phyloP scores from a whole-genome alignment of 2,329 filamentous ascomycete species.

The Lachnellula willkommii region DNA sequence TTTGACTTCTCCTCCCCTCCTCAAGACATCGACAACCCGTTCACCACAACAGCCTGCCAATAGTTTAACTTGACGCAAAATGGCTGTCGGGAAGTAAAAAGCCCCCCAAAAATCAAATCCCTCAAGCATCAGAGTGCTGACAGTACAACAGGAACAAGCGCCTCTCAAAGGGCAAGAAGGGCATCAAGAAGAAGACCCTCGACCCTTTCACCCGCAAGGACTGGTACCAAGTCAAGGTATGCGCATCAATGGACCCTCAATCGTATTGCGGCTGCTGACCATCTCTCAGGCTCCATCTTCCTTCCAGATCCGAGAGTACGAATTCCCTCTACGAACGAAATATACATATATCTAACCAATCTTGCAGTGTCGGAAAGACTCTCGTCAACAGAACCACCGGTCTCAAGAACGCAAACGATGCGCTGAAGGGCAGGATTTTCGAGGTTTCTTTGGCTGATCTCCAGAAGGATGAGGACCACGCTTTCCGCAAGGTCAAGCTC shows the following conservation, averaged over 20 bases:
- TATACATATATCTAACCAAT: constrained; percentile 31
- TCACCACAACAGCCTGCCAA: constrained; percentile 26
- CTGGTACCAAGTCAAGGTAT: constrained; percentile 95
- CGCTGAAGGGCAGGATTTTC: constrained; percentile 97
- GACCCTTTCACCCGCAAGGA: constrained; percentile 99
- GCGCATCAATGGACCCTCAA: constrained; percentile 22
- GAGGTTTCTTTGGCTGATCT: constrained; percentile 98
- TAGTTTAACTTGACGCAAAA: constrained; percentile 52
- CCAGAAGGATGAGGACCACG: constrained; percentile 99
- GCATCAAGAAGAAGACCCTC: constrained; percentile 98
- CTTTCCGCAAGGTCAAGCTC: constrained; percentile 99
- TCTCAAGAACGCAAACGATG: constrained; percentile 99
- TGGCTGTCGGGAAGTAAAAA: constrained; percentile 86
- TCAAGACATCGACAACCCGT: constrained; percentile 11
- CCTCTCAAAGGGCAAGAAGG: constrained; percentile 99
- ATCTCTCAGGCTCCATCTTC: constrained; percentile 74
- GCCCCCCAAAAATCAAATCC: constrained; percentile 1
- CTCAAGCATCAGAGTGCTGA: constrained; percentile 20
- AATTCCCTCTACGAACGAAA: constrained; percentile 10
- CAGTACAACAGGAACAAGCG: constrained; percentile 81
- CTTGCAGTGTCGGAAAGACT: constrained; percentile 91
- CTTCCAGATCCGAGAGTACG: constrained; percentile 92
- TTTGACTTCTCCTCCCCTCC: constrained; percentile 3
- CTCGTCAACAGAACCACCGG: constrained; percentile 98
- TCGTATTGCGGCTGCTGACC: constrained; percentile 23